Conservation (phyloP, 768 basidiomycete species). For the Kwoniella pini region DNA sequence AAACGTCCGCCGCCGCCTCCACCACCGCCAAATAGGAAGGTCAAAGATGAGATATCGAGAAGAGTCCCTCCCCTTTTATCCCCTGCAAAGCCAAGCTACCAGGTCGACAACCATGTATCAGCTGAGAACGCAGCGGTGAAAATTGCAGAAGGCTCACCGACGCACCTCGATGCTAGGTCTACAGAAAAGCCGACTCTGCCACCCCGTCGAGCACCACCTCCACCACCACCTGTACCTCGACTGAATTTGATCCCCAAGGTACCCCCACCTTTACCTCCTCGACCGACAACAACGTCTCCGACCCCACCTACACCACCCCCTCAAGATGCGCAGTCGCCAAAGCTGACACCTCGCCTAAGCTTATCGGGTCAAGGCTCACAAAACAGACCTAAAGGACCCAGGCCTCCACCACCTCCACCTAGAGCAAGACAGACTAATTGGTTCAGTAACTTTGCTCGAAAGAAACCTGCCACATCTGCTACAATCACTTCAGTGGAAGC, state of each 20-base stretch:
- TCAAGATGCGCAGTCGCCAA: neutral
- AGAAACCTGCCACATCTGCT: neutral
- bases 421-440: no score
- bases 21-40: constrained; percentile 1
- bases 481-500: neutral
- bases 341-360: neutral
- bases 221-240: constrained; percentile 7
- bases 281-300: constrained; percentile 3
- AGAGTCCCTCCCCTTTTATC: neutral
- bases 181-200: constrained; percentile 18
- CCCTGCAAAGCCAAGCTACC: neutral
- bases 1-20: constrained; percentile 14
- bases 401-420: constrained; percentile 30
- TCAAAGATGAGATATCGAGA: neutral
- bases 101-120: no score
- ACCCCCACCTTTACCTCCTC: constrained; percentile 30
- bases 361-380: neutral
- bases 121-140: no score
- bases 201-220: constrained; percentile 31
- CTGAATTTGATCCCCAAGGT: constrained; percentile 3
- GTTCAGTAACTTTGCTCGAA: no score
- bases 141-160: no score
- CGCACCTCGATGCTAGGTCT: no score
- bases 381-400: constrained; percentile 32
- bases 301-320: neutral